Conservation (phyloP, 306 rosid species). For the Carpinus fangiana region DNA sequence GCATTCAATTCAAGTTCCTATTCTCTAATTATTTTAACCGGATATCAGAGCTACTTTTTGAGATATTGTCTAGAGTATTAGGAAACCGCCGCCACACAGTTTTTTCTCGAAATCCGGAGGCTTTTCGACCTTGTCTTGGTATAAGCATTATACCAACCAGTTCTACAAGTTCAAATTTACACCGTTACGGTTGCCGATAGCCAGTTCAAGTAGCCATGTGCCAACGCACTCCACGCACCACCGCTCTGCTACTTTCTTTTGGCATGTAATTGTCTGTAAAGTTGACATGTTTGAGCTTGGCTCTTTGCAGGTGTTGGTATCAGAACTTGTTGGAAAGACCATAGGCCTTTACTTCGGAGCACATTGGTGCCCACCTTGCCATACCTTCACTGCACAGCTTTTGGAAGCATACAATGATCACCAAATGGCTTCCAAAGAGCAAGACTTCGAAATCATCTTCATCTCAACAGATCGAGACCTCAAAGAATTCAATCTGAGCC, state of each 20-base stretch:
- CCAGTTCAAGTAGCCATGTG: too few relatives aligned
- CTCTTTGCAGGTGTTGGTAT: slow-evolving; percentile 49
- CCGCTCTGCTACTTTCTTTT: neutral
- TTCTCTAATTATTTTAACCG: too few relatives aligned
- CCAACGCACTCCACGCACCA: too few relatives aligned
- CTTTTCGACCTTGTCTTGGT: too few relatives aligned
- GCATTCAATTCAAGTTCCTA: too few relatives aligned
- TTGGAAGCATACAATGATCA: slow-evolving; percentile 58
- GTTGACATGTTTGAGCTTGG: slow-evolving; percentile 3
- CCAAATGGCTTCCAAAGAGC: slow-evolving; percentile 36
- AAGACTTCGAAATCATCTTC: slow-evolving; percentile 60
- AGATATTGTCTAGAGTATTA: too few relatives aligned
- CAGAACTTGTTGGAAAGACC: slow-evolving; percentile 70
- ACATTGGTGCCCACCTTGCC: slow-evolving; percentile 86
- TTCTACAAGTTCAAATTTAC: too few relatives aligned
- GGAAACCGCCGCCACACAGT: too few relatives aligned
- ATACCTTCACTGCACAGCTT: slow-evolving; percentile 67
- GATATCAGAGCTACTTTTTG: too few relatives aligned
- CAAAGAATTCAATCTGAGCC: slow-evolving; percentile 60
- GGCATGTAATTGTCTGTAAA: neutral
- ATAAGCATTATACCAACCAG: too few relatives aligned
- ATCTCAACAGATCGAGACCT: slow-evolving; percentile 80
- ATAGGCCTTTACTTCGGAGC: slow-evolving; percentile 83
- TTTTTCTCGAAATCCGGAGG: too few relatives aligned
- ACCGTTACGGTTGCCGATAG: too few relatives aligned